phyloP scores from a whole-genome alignment of 345 rosid genomes.

The Aegle marmelos region DNA sequence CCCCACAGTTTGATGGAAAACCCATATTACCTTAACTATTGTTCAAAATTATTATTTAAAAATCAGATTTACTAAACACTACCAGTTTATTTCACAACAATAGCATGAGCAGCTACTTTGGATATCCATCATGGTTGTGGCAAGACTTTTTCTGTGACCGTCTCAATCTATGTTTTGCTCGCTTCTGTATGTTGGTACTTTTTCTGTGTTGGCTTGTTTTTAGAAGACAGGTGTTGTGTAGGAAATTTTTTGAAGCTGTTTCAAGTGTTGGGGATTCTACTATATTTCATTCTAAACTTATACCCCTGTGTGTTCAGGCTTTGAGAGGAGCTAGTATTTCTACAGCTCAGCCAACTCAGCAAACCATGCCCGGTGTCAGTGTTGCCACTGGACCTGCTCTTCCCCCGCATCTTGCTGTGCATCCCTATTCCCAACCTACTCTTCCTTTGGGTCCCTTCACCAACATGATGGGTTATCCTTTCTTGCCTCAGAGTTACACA shows the following conservation, averaged over 20 bases:
- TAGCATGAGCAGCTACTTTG: background rate
- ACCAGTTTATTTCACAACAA: too few species aligned
- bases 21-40: too few species aligned
- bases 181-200: background rate
- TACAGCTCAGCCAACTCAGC: constrained; percentile 64
- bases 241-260: background rate
- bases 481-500: constrained; percentile 86
- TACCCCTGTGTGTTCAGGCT: constrained; percentile 38
- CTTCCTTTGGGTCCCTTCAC: constrained; percentile 81
- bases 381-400: constrained; percentile 76
- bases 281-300: constrained; percentile 16
- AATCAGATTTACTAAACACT: too few species aligned
- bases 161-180: background rate
- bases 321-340: constrained; percentile 61
- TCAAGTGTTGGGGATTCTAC: background rate
- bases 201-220: background rate
- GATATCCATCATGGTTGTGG: background rate
- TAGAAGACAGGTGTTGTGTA: background rate
- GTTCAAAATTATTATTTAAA: too few species aligned
- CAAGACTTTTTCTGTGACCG: background rate
- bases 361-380: constrained; percentile 51
- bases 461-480: constrained; percentile 85
- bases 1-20: too few species aligned
- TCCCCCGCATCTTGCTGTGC: constrained; percentile 89
- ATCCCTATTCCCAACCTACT: constrained; percentile 83